These are phyloP conservation scores for Silene coronaria DNA, from an alignment of 179 eudicot species.

Conservation along the genomic window DNA sequence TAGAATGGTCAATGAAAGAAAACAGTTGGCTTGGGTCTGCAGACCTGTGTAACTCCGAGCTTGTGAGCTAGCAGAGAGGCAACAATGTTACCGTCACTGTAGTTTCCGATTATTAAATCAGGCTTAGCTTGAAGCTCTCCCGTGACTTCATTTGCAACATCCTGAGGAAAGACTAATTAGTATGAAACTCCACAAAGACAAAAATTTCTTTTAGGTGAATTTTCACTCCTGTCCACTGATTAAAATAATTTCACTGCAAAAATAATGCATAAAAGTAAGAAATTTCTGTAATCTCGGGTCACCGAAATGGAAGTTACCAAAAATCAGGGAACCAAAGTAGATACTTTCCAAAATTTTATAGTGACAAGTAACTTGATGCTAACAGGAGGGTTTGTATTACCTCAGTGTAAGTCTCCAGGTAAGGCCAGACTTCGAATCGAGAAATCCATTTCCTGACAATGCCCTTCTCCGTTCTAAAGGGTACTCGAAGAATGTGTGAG, in stretches of 20 bases:
- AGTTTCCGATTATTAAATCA: conserved; percentile 75
- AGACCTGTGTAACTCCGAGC: conserved; percentile 72
- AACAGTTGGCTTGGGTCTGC: not conserved
- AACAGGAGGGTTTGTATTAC: conserved; percentile 21
- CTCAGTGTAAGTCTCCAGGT: conserved; percentile 66
- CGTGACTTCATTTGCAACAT: conserved; percentile 34
- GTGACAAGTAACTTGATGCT: not conserved
- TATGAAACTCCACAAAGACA: not conserved
- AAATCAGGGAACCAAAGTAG: not conserved
- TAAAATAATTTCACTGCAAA: too few species aligned
- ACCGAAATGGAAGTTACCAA: too few species aligned
- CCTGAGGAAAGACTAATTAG: conserved; percentile 23
- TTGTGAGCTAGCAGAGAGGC: conserved; percentile 70
- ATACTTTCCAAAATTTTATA: not conserved
- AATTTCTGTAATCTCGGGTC: too few species aligned
- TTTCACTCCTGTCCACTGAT: too few species aligned
- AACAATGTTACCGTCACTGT: conserved; percentile 80
- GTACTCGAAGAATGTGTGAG: conserved; percentile 75
- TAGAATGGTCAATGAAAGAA: not conserved
- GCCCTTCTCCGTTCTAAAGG: conserved; percentile 79
- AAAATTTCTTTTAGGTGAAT: not conserved
- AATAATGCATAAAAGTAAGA: too few species aligned
- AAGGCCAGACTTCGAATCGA: conserved; percentile 80
- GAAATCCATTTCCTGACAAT: conserved; percentile 84
- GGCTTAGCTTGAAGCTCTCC: conserved; percentile 53